A percentile compares a stretch with the other conserved stretches of the same genome.
phyloP scores from a whole-genome alignment of 2,329 filamentous ascomycete species.

The Fusarium xylarioides region DNA sequence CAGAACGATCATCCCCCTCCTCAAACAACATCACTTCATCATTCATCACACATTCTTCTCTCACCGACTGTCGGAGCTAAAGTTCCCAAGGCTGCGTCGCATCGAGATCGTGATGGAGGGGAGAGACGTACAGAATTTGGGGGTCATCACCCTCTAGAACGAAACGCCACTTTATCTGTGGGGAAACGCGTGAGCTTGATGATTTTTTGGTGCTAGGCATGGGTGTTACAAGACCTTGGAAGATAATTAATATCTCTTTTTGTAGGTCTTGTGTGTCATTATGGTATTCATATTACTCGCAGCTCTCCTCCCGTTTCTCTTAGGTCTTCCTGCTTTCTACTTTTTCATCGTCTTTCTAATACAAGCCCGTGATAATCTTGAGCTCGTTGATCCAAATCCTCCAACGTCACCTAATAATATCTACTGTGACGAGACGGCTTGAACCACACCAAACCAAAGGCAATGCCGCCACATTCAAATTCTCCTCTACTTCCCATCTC shows the following conservation, averaged over 20 bases:
- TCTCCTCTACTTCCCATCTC: conserved; percentile 43
- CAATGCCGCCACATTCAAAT: conserved; percentile 31
- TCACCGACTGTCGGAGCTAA: conserved; percentile 41
- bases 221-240: not conserved
- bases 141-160: conserved; percentile 27
- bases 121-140: not conserved
- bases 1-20: conserved; percentile 4
- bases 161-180: conserved; percentile 34
- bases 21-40: not conserved
- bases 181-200: conserved; percentile 42
- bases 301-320: conserved; percentile 17
- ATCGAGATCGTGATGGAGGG: conserved; percentile 27
- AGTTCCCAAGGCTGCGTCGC: conserved; percentile 25
- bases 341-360: conserved; percentile 14
- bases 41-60: conserved; percentile 10
- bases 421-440: not conserved
- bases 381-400: conserved; percentile 11
- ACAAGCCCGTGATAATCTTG: conserved; percentile 4
- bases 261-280: not conserved
- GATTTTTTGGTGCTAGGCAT: conserved; percentile 18
- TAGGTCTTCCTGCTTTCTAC: conserved; percentile 6
- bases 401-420: not conserved
- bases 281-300: conserved; percentile 17
- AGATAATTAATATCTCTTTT: not conserved
- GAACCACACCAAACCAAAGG: not conserved